Percentiles rank a stretch among this genome's conserved stretches.
phyloP scores from a whole-genome alignment of 1,139 yeast species.

The Suhomyces panamericanus region DNA sequence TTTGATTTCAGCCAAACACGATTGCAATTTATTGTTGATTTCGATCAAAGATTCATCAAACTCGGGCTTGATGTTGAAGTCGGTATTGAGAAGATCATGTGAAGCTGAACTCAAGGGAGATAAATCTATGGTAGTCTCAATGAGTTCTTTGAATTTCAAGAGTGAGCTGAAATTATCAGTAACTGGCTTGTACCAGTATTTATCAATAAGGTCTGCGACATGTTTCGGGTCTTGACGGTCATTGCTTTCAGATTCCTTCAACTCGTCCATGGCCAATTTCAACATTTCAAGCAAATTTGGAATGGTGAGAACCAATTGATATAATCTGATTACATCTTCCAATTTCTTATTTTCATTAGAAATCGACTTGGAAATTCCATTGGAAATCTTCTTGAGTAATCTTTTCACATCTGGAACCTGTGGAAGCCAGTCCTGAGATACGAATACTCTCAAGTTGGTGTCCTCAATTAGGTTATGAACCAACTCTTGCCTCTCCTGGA shows the following conservation, averaged over 20 bases:
- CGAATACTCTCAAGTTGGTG: conserved; percentile 59
- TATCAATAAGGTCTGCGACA: conserved; percentile 36
- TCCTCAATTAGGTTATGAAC: conserved; percentile 75
- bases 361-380: conserved; percentile 37
- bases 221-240: conserved; percentile 18
- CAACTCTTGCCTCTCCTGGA: conserved; percentile 66
- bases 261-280: conserved; percentile 38
- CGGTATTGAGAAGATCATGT: conserved; percentile 43
- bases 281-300: conserved; percentile 66
- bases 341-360: conserved; percentile 50
- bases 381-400: conserved; percentile 61
- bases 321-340: conserved; percentile 89
- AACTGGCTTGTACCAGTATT: conserved; percentile 62
- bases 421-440: conserved; percentile 67
- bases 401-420: conserved; percentile 83
- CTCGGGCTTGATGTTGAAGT: conserved; percentile 84
- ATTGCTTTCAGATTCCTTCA: conserved; percentile 13
- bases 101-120: conserved; percentile 67
- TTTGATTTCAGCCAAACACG: conserved; percentile 55
- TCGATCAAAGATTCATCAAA: conserved; percentile 75
- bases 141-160: conserved; percentile 73
- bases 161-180: conserved; percentile 50
- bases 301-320: conserved; percentile 69
- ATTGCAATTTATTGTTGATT: conserved; percentile 58
- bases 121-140: conserved; percentile 89